Conservation (phyloP, 2,329 filamentous ascomycete genomes). For the Thielaviopsis ethacetica region DNA sequence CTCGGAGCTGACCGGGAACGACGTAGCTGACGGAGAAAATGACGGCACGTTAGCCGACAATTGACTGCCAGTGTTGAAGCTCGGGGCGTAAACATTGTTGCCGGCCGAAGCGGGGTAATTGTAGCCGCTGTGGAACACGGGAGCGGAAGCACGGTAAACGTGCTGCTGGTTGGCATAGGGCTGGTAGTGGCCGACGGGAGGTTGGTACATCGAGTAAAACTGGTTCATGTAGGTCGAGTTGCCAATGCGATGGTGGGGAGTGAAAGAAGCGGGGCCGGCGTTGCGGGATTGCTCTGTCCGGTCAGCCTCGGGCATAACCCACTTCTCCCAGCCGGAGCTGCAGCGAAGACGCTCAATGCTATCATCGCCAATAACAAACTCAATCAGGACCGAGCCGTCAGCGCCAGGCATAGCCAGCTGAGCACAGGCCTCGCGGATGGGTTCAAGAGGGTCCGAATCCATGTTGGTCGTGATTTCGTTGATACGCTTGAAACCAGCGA, state of each 20-base stretch:
- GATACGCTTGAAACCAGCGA: conserved; percentile 77
- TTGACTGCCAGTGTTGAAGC: conserved; percentile 18
- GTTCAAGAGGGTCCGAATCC: conserved; percentile 11
- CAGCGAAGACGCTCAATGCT: conserved; percentile 63
- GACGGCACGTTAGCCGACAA: conserved; percentile 25
- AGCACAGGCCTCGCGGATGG: conserved; percentile 24
- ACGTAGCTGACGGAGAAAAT: conserved; percentile 19
- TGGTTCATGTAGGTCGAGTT: conserved; percentile 13
- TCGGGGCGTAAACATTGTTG: conserved; percentile 11
- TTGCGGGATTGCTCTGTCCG: conserved; percentile 60
- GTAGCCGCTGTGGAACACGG: conserved; percentile 17
- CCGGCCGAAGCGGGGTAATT: conserved; percentile 1
- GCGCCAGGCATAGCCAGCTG: conserved; percentile 48
- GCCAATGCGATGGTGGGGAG: conserved; percentile 16
- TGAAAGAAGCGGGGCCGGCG: conserved; percentile 39
- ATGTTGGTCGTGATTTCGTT: conserved; percentile 36
- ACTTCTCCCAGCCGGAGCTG: conserved; percentile 62
- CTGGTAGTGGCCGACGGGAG: conserved; percentile 6
- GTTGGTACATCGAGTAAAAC: conserved; percentile 7
- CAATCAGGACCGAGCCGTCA: conserved; percentile 53
- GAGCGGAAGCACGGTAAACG: conserved; percentile 15
- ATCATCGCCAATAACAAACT: conserved; percentile 61
- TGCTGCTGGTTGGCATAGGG: conserved; percentile 18
- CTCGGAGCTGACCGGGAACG: background rate
- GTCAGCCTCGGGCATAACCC: conserved; percentile 54